These are phyloP conservation scores for Apophysomyces trapeziformis DNA, from an alignment of 371 early-diverging fungal genomes.

Conservation along the genomic window DNA sequence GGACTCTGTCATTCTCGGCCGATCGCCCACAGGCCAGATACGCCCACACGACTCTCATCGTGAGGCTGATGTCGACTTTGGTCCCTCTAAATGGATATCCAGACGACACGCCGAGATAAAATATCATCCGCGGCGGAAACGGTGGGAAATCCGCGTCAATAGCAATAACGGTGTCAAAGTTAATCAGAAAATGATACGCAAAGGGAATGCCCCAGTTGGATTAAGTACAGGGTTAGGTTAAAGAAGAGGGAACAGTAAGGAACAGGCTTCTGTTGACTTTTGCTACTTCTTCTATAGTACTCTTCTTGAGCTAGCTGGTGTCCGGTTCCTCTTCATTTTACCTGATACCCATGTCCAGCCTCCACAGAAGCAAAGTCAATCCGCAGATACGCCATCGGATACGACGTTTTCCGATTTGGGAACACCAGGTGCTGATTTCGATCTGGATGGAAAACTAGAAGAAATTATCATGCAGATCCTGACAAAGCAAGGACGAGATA, in stretches of 20 bases:
- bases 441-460: slow-evolving; percentile 19
- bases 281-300: slow-evolving; percentile 12
- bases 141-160: slow-evolving; percentile 46
- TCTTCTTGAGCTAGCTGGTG: slow-evolving; percentile 39
- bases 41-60: slow-evolving; percentile 2
- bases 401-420: slow-evolving; percentile 2
- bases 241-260: too few species aligned
- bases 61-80: slow-evolving; percentile 43
- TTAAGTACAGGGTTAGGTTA: slow-evolving; percentile 32
- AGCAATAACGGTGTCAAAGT: slow-evolving; percentile 50
- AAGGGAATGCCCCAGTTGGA: slow-evolving; percentile 22
- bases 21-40: slow-evolving; percentile 22
- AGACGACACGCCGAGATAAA: slow-evolving; percentile 48
- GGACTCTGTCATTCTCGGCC: slow-evolving; percentile 37
- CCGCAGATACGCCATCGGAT: neutral
- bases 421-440: neutral
- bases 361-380: slow-evolving; percentile 1
- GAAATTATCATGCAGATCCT: slow-evolving; percentile 18
- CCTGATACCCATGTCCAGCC: slow-evolving; percentile 20
- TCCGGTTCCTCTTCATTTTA: slow-evolving; percentile 42
- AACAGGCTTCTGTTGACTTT: neutral
- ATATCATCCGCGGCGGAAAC: slow-evolving; percentile 24
- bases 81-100: slow-evolving; percentile 41
- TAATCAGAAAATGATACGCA: slow-evolving; percentile 32
- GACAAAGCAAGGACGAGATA: slow-evolving; percentile 10